phyloP scores from a whole-genome alignment of 352 stramenopile species.

The Phytopythium oedochilum region DNA sequence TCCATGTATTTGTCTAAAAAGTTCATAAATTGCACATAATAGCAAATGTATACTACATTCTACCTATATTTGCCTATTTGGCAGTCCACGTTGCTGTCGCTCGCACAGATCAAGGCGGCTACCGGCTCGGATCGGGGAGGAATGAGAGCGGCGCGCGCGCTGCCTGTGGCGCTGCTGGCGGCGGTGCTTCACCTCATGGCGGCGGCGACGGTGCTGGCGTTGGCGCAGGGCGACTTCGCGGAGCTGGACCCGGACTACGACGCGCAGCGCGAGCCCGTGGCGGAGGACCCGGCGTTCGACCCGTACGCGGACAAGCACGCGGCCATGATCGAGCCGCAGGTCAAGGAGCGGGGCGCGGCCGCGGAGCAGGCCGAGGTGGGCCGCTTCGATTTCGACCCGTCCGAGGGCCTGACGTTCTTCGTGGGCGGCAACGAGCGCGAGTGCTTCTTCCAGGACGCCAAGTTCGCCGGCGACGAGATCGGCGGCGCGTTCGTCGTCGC shows the following conservation, averaged over 20 bases:
- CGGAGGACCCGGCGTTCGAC: slow-evolving; percentile 53
- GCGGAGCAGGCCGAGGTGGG: slow-evolving; percentile 30
- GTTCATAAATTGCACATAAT: too few relatives aligned
- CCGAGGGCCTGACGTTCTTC: slow-evolving; percentile 75
- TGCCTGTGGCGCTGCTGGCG: slow-evolving; percentile 3
- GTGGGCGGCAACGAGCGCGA: slow-evolving; percentile 31
- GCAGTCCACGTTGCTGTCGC: too few relatives aligned
- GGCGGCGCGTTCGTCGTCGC: slow-evolving; percentile 68
- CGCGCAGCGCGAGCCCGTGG: slow-evolving; percentile 12
- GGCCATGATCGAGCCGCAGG: slow-evolving; percentile 10
- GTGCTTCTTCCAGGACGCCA: slow-evolving; percentile 76
- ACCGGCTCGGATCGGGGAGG: too few relatives aligned
- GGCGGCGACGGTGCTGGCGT: neutral
- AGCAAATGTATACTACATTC: too few relatives aligned
- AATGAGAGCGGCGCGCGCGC: neutral
- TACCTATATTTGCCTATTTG: too few relatives aligned
- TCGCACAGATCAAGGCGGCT: too few relatives aligned
- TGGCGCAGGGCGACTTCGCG: slow-evolving; percentile 30
- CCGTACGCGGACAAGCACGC: slow-evolving; percentile 42
- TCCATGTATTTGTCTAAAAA: too few relatives aligned
- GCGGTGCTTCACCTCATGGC: slow-evolving; percentile 7
- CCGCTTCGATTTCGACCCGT: slow-evolving; percentile 79
- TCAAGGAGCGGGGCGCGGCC: slow-evolving; percentile 10
- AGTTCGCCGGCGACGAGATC: slow-evolving; percentile 58
- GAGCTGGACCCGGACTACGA: slow-evolving; percentile 21